phyloP scores from a whole-genome alignment of 2,329 filamentous ascomycete genomes.

The Hirsutella thompsonii region DNA sequence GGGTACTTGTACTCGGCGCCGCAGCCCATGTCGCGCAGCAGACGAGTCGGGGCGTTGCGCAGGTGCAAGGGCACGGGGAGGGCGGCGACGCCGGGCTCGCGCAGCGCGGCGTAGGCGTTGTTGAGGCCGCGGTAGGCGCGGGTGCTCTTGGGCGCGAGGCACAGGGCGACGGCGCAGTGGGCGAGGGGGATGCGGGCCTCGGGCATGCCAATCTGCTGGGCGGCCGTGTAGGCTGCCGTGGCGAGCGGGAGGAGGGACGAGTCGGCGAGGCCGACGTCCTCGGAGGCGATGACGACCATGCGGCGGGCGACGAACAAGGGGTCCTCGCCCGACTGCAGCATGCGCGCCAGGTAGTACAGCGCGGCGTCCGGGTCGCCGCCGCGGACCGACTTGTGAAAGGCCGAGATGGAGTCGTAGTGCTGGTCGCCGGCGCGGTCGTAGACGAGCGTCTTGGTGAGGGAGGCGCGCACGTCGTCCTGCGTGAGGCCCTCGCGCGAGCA shows the following conservation, averaged over 20 bases:
- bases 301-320: conserved; percentile 84
- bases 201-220: conserved; percentile 88
- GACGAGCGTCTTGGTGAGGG: conserved; percentile 82
- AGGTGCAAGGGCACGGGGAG: conserved; percentile 79
- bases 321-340: conserved; percentile 92
- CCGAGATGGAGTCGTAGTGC: conserved; percentile 95
- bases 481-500: conserved; percentile 45
- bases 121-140: conserved; percentile 72
- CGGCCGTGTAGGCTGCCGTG: conserved; percentile 73
- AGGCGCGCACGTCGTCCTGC: conserved; percentile 63
- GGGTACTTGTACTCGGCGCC: conserved; percentile 95
- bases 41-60: conserved; percentile 76
- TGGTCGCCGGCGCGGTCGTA: conserved; percentile 93
- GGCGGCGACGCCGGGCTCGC: conserved; percentile 71
- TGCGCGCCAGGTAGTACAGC: conserved; percentile 87
- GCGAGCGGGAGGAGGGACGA: conserved; percentile 72
- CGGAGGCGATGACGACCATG: conserved; percentile 87
- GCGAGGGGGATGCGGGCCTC: conserved; percentile 88
- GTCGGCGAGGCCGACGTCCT: conserved; percentile 87
- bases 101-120: conserved; percentile 65
- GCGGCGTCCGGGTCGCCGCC: conserved; percentile 78
- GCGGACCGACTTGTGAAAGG: conserved; percentile 90
- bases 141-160: conserved; percentile 74
- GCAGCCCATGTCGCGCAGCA: conserved; percentile 90
- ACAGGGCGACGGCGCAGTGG: conserved; percentile 72